phyloP scores from a whole-genome alignment of 352 stramenopile genomes.

The Globisporangium barbulae region DNA sequence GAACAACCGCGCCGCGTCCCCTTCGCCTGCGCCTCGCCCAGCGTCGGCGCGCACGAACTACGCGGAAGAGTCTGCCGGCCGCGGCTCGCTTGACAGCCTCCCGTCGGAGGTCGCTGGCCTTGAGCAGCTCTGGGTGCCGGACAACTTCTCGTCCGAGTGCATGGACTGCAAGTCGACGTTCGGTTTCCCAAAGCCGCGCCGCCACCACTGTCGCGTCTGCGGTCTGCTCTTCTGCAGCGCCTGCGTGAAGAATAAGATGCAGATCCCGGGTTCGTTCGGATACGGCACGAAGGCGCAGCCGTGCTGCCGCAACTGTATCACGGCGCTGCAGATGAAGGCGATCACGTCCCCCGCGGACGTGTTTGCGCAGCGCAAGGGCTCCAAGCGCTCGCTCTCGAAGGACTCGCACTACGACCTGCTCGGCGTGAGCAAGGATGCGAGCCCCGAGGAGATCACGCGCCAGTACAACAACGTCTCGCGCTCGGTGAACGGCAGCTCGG shows the following conservation, averaged over 20 bases:
- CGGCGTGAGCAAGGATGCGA: conserved; percentile 60
- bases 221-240: conserved; percentile 77
- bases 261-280: conserved; percentile 72
- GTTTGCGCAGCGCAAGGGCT: conserved; percentile 72
- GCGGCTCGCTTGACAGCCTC: conserved; percentile 50
- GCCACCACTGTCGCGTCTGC: conserved; percentile 85
- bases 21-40: not conserved
- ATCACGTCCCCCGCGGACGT: conserved; percentile 85
- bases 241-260: conserved; percentile 85
- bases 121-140: conserved; percentile 83
- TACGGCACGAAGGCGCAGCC: conserved; percentile 73
- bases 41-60: conserved; percentile 20
- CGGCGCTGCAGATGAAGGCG: conserved; percentile 79
- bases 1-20: conserved; percentile 11
- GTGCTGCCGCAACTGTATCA: conserved; percentile 83
- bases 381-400: conserved; percentile 41
- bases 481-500: conserved; percentile 57
- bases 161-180: conserved; percentile 87
- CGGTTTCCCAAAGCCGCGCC: conserved; percentile 75
- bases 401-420: conserved; percentile 68
- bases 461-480: conserved; percentile 75
- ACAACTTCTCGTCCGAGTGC: conserved; percentile 85
- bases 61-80: conserved; percentile 23
- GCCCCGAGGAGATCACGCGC: conserved; percentile 68
- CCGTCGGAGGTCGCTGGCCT: conserved; percentile 63